phyloP scores from a whole-genome alignment of 116 monocot genomes.

The Zostera marina region DNA sequence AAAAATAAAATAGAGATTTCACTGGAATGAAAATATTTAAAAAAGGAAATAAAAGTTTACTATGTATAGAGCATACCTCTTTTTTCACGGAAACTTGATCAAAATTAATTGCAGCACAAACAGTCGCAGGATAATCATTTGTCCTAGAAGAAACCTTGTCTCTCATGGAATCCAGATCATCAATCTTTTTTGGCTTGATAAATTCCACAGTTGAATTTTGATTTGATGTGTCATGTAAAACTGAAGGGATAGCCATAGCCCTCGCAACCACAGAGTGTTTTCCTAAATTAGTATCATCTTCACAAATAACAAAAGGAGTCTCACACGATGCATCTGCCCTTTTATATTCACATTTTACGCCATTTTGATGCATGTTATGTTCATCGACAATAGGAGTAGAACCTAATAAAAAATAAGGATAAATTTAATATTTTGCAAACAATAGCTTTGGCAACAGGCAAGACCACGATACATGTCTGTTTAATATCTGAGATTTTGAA shows the following conservation, averaged over 20 bases:
- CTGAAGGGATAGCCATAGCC: conserved; percentile 2
- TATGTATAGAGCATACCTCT: not conserved
- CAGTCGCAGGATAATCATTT: not conserved
- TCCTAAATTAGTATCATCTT: conserved; percentile 11
- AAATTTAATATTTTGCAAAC: not conserved
- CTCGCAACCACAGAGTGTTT: conserved; percentile 16
- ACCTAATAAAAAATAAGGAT: conserved; percentile 7
- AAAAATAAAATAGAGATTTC: not conserved
- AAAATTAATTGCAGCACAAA: not conserved
- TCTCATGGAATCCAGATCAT: conserved; percentile 4
- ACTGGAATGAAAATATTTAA: not conserved
- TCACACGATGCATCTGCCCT: conserved; percentile 13
- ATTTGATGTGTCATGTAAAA: conserved; percentile 5
- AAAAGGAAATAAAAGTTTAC: not conserved
- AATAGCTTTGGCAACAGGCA: not conserved
- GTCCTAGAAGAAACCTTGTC: conserved; percentile 8
- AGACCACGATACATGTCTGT: no score
- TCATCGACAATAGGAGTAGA: conserved; percentile 7
- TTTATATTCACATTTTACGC: conserved; percentile 12
- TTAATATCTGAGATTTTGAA: not conserved
- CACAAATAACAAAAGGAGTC: conserved; percentile 3
- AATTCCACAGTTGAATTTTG: conserved; percentile 9
- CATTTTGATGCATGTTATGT: conserved; percentile 18
- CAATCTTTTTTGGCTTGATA: conserved; percentile 7
- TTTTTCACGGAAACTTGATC: not conserved